Evolutionary conservation across 2,329 filamentous ascomycete genomes (phyloP).

Genomic region (Stagonosporopsis chrysanthemi): DNA sequence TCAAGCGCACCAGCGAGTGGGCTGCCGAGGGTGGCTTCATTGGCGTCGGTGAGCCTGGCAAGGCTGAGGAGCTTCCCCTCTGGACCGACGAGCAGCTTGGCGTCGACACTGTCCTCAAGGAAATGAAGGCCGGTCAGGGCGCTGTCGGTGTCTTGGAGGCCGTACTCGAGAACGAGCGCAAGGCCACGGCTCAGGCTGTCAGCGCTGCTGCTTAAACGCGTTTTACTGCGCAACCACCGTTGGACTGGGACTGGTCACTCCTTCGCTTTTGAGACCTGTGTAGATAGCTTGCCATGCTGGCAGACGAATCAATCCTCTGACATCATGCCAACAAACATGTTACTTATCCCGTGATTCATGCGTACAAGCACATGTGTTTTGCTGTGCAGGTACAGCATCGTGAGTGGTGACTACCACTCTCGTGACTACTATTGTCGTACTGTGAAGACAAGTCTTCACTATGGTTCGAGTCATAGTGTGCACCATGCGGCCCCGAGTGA

Average conservation of each 20-base stretch:
- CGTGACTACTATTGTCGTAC: too few species aligned
- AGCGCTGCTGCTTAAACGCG: constrained; percentile 50
- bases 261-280: constrained; percentile 36
- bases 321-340: constrained; percentile 4
- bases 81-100: constrained; percentile 93
- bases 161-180: constrained; percentile 56
- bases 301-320: constrained; percentile 15
- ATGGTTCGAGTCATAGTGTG: not conserved
- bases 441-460: not conserved
- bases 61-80: constrained; percentile 70
- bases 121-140: constrained; percentile 61
- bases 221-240: not conserved
- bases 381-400: not conserved
- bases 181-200: constrained; percentile 53
- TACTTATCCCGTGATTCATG: not conserved
- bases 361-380: not conserved
- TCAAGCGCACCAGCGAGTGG: constrained; percentile 95
- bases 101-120: constrained; percentile 62
- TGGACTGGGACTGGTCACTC: constrained; percentile 41
- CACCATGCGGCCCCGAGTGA: not conserved
- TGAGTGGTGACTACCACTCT: too few species aligned
- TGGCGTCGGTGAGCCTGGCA: constrained; percentile 80
- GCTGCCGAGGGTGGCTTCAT: constrained; percentile 90
- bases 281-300: constrained; percentile 8
- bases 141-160: constrained; percentile 57